A percentile compares a stretch with the other conserved stretches of the same genome.
phyloP scores from a whole-genome alignment of 352 stramenopile species.

The Phytopythium cucurbitacearum region DNA sequence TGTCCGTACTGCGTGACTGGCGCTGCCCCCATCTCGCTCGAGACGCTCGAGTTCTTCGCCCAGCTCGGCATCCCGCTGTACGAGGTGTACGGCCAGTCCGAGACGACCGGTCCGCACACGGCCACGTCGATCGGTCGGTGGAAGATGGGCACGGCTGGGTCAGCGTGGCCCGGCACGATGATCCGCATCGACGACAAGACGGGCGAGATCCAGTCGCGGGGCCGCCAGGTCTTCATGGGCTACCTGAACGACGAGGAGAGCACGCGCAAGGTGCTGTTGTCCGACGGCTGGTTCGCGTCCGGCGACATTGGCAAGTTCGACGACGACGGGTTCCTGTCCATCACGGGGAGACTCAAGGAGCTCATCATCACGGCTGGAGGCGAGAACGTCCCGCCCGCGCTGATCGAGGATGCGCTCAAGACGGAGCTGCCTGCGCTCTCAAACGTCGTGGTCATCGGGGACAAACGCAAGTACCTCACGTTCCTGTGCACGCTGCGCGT shows the following conservation, averaged over 20 bases:
- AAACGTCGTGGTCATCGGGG: conserved; percentile 85
- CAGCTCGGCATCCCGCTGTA: conserved; percentile 90
- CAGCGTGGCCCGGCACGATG: conserved; percentile 34
- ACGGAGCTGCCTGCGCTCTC: conserved; percentile 54
- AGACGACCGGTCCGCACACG: conserved; percentile 79
- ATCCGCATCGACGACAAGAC: conserved; percentile 36
- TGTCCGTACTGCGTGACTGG: conserved; percentile 73
- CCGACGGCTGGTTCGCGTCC: conserved; percentile 83
- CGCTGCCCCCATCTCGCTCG: conserved; percentile 54
- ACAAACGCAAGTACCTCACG: conserved; percentile 85
- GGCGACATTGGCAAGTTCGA: conserved; percentile 81
- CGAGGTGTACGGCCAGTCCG: conserved; percentile 87
- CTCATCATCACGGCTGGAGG: conserved; percentile 89
- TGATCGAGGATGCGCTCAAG: conserved; percentile 85
- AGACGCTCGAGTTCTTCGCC: conserved; percentile 77
- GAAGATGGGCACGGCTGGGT: conserved; percentile 75
- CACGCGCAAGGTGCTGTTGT: conserved; percentile 36
- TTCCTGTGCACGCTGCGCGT: conserved; percentile 72
- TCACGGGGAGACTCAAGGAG: conserved; percentile 91
- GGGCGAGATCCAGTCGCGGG: conserved; percentile 48
- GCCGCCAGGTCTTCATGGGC: conserved; percentile 52
- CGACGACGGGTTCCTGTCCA: conserved; percentile 71
- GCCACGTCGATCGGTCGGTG: conserved; percentile 53
- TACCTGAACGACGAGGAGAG: conserved; percentile 42
- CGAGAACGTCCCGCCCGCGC: conserved; percentile 86